Percentiles rank a stretch among this genome's conserved stretches.
Conservation (phyloP, 106 monocot species). For the Dendrobium catenatum region DNA sequence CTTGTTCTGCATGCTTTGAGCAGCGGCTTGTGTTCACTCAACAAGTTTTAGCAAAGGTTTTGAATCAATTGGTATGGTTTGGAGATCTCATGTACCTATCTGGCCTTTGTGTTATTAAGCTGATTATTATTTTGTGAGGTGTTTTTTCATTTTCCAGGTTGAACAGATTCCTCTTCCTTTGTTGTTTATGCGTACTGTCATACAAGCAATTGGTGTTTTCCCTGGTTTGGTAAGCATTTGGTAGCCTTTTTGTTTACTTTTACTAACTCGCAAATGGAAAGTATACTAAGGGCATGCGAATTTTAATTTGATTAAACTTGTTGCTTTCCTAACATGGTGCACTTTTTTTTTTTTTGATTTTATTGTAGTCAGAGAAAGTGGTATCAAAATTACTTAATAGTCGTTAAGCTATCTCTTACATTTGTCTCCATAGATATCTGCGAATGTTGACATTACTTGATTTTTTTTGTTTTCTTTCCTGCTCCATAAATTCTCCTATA, state of each 20-base stretch:
- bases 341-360: neutral
- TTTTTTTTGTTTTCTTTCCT: too few relatives aligned
- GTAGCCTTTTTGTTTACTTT: neutral
- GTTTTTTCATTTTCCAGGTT: constrained; percentile 46
- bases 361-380: neutral
- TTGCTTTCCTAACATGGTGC: too few relatives aligned
- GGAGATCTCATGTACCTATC: constrained; percentile 11
- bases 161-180: constrained; percentile 96
- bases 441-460: too few relatives aligned
- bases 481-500: too few relatives aligned
- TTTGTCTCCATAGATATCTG: too few relatives aligned
- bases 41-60: constrained; percentile 84
- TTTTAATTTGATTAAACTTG: neutral
- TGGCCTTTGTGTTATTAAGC: neutral
- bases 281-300: neutral
- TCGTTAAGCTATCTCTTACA: too few relatives aligned
- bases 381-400: neutral
- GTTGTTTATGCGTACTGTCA: constrained; percentile 95
- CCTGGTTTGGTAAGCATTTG: constrained; percentile 67
- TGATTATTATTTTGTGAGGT: neutral
- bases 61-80: constrained; percentile 81
- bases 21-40: constrained; percentile 83
- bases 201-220: constrained; percentile 70
- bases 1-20: constrained; percentile 90
- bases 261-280: neutral